Conservation (phyloP, 1,139 yeast species). For the Taiozyma onychis region DNA sequence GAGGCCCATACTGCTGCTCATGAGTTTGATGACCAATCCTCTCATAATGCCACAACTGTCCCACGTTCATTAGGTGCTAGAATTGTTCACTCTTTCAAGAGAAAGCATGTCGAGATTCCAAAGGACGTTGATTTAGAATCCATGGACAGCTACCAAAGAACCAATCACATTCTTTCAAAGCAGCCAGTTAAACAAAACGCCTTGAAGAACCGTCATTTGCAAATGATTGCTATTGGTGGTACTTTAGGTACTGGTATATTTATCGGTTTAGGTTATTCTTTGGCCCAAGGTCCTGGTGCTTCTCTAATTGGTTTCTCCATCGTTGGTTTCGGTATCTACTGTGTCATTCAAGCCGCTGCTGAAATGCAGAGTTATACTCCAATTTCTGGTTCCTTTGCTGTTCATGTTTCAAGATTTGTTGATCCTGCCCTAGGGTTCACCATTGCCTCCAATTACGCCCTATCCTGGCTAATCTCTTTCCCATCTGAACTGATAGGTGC, state of each 20-base stretch:
- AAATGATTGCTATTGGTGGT: slow-evolving; percentile 53
- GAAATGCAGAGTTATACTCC: slow-evolving; percentile 78
- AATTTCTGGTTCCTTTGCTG: slow-evolving; percentile 60
- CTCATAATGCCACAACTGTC: neutral
- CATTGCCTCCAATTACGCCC: slow-evolving; percentile 80
- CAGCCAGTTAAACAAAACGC: slow-evolving; percentile 26
- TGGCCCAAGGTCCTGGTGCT: slow-evolving; percentile 57
- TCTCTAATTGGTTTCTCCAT: slow-evolving; percentile 57
- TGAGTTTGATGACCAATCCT: neutral
- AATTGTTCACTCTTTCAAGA: slow-evolving; percentile 33
- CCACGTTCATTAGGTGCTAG: neutral
- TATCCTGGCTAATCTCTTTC: slow-evolving; percentile 78
- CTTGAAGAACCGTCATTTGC: slow-evolving; percentile 48
- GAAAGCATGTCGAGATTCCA: slow-evolving; percentile 29
- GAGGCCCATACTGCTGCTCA: neutral
- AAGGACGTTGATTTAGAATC: slow-evolving; percentile 49
- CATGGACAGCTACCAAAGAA: slow-evolving; percentile 52
- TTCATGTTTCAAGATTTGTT: slow-evolving; percentile 53
- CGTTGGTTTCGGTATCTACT: slow-evolving; percentile 59
- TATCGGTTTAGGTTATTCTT: slow-evolving; percentile 42
- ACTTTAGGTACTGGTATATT: slow-evolving; percentile 51
- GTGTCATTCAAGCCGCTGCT: slow-evolving; percentile 66
- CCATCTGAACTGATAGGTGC: slow-evolving; percentile 79
- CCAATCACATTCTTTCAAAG: slow-evolving; percentile 40
- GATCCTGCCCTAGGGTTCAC: slow-evolving; percentile 75